Evolutionary conservation across 257 asterid genomes (phyloP).

Genomic region (Ligustrum vulgare): DNA sequence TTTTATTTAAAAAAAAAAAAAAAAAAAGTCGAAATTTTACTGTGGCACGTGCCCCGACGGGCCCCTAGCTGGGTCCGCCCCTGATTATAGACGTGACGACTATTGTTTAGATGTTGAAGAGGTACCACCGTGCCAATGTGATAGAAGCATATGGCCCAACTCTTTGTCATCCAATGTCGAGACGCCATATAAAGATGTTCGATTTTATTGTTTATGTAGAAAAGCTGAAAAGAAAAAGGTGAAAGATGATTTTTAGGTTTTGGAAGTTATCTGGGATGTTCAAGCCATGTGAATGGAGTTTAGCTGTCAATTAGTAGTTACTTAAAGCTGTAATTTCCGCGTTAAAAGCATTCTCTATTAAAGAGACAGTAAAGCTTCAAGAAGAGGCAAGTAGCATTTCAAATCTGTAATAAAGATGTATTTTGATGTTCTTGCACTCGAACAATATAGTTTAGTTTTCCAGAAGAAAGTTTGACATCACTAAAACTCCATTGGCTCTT

Average conservation of each 20-base stretch:
- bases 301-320: not conserved
- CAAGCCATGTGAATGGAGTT: not conserved
- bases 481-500: constrained; percentile 27
- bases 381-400: not conserved
- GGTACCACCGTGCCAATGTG: no score
- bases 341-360: not conserved
- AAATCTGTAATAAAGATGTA: not conserved
- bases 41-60: no score
- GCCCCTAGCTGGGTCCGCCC: no score
- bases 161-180: no score
- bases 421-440: not conserved
- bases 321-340: not conserved
- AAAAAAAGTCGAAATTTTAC: no score
- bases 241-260: constrained; percentile 21
- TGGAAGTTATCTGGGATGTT: not conserved
- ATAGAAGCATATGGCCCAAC: no score
- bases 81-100: no score
- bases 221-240: not conserved
- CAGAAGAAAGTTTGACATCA: constrained; percentile 21
- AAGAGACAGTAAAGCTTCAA: not conserved
- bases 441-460: constrained; percentile 1
- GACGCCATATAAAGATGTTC: no score
- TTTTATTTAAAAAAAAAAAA: no score
- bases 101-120: no score
- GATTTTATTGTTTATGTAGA: no score